These are phyloP conservation scores for Pseudonitzschia pungens DNA, from an alignment of 108 stramenopile species.

Conservation along the genomic window DNA sequence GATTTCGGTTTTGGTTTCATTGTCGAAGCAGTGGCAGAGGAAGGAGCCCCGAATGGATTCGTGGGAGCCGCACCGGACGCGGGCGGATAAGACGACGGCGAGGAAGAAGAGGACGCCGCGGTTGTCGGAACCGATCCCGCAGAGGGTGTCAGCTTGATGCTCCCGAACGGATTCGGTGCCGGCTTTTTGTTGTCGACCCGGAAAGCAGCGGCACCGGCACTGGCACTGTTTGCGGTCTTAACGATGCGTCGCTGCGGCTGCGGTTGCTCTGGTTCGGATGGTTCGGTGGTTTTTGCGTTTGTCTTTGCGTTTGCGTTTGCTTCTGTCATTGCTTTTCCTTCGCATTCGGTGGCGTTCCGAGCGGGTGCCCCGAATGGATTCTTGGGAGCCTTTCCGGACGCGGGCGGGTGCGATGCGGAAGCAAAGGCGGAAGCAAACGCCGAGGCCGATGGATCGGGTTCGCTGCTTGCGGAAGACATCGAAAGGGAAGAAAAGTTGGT, in stretches of 20 bases:
- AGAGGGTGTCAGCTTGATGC: background rate
- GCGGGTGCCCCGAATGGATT: too few relatives aligned
- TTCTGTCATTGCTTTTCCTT: slow-evolving; percentile 13
- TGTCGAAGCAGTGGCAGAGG: background rate
- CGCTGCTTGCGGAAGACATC: slow-evolving; percentile 44
- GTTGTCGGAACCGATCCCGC: background rate
- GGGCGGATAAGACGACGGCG: slow-evolving; percentile 40
- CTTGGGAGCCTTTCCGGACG: too few relatives aligned
- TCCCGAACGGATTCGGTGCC: background rate
- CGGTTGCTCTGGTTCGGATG: too few relatives aligned
- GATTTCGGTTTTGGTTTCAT: background rate
- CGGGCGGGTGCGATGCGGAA: too few relatives aligned
- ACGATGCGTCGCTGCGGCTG: too few relatives aligned
- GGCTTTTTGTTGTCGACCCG: too few relatives aligned
- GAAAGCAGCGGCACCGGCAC: too few relatives aligned
- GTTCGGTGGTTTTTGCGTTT: too few relatives aligned
- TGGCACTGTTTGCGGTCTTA: too few relatives aligned
- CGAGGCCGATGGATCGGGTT: slow-evolving; percentile 18
- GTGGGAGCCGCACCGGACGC: slow-evolving; percentile 39
- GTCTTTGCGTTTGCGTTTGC: too few relatives aligned
- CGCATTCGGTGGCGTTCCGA: too few relatives aligned
- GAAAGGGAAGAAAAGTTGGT: background rate
- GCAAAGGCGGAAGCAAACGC: too few relatives aligned
- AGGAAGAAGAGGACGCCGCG: background rate
- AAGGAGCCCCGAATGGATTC: slow-evolving; percentile 31